A percentile compares a stretch with the other conserved stretches of the same genome.
phyloP scores from a whole-genome alignment of 305 asterid species.

The Solanum chacoense region DNA sequence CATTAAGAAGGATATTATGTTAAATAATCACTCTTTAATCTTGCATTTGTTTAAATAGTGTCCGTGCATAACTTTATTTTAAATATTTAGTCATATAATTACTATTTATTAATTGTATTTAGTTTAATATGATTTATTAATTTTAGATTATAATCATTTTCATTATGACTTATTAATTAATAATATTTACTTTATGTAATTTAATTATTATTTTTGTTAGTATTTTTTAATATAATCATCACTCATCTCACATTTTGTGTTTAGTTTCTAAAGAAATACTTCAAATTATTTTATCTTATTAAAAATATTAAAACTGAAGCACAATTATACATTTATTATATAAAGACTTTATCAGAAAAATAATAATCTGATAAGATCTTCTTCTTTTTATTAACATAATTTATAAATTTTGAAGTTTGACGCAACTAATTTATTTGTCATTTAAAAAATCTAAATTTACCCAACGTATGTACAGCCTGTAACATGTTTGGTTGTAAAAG shows the following conservation, averaged over 20 bases:
- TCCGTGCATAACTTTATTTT: background rate
- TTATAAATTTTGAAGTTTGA: too few species aligned
- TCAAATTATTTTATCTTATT: too few species aligned
- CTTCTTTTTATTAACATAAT: too few species aligned
- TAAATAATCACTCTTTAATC: background rate
- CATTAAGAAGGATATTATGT: background rate
- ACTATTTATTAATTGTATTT: background rate
- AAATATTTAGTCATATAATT: background rate
- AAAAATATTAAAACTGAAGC: too few species aligned
- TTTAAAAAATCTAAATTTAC: too few species aligned
- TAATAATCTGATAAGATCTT: background rate
- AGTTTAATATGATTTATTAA: too few species aligned
- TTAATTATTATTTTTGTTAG: too few species aligned
- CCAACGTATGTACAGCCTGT: background rate
- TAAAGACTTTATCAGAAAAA: too few species aligned
- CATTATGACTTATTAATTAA: too few species aligned
- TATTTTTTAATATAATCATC: background rate
- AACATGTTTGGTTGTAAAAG: background rate
- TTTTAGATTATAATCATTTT: too few species aligned
- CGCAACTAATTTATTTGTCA: background rate
- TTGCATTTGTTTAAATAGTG: background rate
- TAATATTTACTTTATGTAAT: background rate
- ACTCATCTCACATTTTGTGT: background rate
- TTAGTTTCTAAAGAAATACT: background rate
- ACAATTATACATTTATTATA: too few species aligned